phyloP scores from a whole-genome alignment of 306 rosid genomes.

The Vigna unguiculata region DNA sequence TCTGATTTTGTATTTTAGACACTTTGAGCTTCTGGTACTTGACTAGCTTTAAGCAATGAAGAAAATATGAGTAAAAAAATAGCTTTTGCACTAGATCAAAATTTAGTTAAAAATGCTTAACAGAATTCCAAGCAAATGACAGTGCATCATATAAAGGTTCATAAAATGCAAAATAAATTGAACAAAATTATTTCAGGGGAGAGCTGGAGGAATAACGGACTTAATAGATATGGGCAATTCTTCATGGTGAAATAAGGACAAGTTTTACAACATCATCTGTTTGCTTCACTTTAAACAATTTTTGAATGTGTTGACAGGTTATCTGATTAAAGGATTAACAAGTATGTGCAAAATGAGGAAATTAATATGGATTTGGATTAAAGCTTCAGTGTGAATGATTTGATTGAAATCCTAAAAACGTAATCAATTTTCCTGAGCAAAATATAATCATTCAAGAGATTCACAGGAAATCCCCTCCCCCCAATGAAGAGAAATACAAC shows the following conservation, averaged over 20 bases:
- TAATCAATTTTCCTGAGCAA: background rate
- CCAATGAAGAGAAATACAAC: background rate
- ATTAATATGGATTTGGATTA: background rate
- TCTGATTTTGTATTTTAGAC: too few relatives aligned
- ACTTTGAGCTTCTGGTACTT: too few relatives aligned
- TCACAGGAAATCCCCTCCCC: background rate
- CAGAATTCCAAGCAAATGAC: background rate
- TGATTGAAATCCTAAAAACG: constrained; percentile 15
- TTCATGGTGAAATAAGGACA: background rate
- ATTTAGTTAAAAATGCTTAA: background rate
- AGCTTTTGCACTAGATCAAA: background rate
- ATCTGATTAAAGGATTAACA: constrained; percentile 15
- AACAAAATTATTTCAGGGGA: background rate
- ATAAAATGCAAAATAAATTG: background rate
- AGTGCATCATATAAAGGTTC: background rate
- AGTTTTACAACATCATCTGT: background rate
- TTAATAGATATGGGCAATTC: background rate
- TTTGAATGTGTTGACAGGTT: background rate
- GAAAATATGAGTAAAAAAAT: background rate
- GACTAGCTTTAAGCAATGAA: background rate
- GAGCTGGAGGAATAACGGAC: background rate
- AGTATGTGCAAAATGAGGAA: background rate
- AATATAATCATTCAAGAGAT: constrained; percentile 27
- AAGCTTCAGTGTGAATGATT: background rate
- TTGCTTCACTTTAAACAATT: background rate